A percentile compares a stretch with the other conserved stretches of the same genome.
These are phyloP conservation scores for Mycena floridula DNA, from an alignment of 768 basidiomycete genomes.

Conservation along the genomic window DNA sequence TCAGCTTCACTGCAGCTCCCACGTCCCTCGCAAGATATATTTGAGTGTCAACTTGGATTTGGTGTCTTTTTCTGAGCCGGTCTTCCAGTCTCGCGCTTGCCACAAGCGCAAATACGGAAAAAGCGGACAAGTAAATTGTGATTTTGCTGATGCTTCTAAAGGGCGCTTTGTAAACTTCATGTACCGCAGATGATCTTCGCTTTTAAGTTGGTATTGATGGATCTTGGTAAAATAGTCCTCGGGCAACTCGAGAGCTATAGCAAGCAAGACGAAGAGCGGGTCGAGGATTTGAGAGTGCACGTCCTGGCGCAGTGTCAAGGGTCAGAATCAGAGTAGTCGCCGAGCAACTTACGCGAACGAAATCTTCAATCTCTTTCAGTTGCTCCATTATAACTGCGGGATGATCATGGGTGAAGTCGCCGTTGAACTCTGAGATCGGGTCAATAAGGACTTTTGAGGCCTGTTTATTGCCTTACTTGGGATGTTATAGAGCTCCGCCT, in stretches of 20 bases:
- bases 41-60: no score
- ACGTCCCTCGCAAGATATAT: no score
- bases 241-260: slow-evolving; percentile 45
- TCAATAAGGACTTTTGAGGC: not conserved
- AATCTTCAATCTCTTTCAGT: slow-evolving; percentile 37
- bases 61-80: no score
- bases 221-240: slow-evolving; percentile 42
- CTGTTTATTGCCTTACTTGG: slow-evolving; percentile 27
- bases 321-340: no score
- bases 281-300: slow-evolving; percentile 42
- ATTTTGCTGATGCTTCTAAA: no score
- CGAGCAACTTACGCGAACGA: no score
- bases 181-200: slow-evolving; percentile 47
- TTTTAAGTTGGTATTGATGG: slow-evolving; percentile 37
- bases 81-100: no score
- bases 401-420: slow-evolving; percentile 33
- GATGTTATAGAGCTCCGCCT: slow-evolving; percentile 44
- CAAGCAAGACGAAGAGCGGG: slow-evolving; percentile 37
- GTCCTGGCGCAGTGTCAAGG: no score
- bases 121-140: no score
- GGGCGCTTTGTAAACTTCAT: slow-evolving; percentile 48
- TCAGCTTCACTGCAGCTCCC: no score
- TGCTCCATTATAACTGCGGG: slow-evolving; percentile 31
- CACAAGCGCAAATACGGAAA: no score
- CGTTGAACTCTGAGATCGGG: slow-evolving; percentile 35